Percentiles rank a stretch among this genome's conserved stretches.
These are phyloP conservation scores for Peronospora belbahrii DNA, from an alignment of 352 stramenopile species.

Conservation along the genomic window DNA sequence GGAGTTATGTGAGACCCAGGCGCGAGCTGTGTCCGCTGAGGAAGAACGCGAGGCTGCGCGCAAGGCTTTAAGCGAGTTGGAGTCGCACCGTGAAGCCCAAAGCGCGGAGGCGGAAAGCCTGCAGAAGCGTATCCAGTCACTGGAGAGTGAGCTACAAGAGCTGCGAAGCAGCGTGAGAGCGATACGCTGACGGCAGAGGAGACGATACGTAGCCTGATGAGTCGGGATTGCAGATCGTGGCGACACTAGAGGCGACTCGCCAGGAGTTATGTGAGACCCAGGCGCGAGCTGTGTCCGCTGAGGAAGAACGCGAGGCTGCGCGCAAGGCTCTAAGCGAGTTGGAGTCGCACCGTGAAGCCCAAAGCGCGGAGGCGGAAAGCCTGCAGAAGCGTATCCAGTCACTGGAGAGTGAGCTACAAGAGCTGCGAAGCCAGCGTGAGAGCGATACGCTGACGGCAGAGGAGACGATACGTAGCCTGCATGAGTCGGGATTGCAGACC, in stretches of 20 bases:
- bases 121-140: slow-evolving; percentile 4
- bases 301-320: slow-evolving; percentile 26
- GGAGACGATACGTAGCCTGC: slow-evolving; percentile 18
- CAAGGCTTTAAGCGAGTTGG: slow-evolving; percentile 13
- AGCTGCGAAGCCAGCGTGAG: slow-evolving; percentile 14
- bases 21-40: slow-evolving; percentile 6
- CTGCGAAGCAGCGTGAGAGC: neutral
- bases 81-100: slow-evolving; percentile 8
- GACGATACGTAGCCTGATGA: slow-evolving; percentile 14
- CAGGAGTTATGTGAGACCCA: slow-evolving; percentile 24
- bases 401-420: slow-evolving; percentile 21
- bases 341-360: slow-evolving; percentile 24
- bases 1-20: slow-evolving; percentile 13
- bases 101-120: neutral
- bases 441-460: slow-evolving; percentile 11
- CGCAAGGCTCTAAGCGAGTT: slow-evolving; percentile 27
- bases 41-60: slow-evolving; percentile 7
- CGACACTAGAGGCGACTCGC: slow-evolving; percentile 16
- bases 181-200: slow-evolving; percentile 13
- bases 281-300: slow-evolving; percentile 23
- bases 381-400: slow-evolving; percentile 5
- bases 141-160: slow-evolving; percentile 14
- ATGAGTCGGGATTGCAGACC: slow-evolving; percentile 9
- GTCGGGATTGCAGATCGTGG: slow-evolving; percentile 10
- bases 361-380: slow-evolving; percentile 25